Evolutionary conservation across 2,329 filamentous ascomycete species (phyloP).

Genomic region (Calonectria crousiana): DNA sequence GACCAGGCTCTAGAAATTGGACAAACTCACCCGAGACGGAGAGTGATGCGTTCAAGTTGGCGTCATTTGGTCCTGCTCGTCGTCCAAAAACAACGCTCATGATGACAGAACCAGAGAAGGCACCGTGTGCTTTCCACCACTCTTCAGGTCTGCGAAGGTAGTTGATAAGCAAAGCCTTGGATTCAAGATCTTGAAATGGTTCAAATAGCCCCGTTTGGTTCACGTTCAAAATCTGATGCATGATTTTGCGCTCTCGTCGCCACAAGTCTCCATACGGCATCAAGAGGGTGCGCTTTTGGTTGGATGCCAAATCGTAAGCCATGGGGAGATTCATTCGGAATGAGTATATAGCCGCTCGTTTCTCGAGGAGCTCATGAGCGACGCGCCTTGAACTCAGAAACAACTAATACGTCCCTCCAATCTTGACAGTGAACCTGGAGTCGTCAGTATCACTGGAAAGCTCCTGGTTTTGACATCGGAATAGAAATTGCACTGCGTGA

Average conservation of each 20-base stretch:
- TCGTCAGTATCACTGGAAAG: neutral
- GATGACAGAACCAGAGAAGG: constrained; percentile 21
- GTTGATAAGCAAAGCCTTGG: constrained; percentile 11
- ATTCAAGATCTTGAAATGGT: constrained; percentile 29
- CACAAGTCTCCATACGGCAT: constrained; percentile 13
- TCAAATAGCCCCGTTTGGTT: neutral
- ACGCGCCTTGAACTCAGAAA: constrained; percentile 14
- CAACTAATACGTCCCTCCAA: constrained; percentile 5
- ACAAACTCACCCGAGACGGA: neutral
- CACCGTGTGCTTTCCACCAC: constrained; percentile 15
- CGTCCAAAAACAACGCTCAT: constrained; percentile 27
- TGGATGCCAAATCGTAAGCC: neutral
- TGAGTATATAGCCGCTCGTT: constrained; percentile 1
- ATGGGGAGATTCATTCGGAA: constrained; percentile 8
- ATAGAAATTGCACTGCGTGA: neutral
- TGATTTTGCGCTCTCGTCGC: constrained; percentile 8
- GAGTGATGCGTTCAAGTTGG: constrained; percentile 1
- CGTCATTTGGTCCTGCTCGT: constrained; percentile 7
- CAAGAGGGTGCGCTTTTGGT: neutral
- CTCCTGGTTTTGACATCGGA: neutral
- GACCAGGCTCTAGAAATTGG: neutral
- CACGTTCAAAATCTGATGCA: constrained; percentile 13
- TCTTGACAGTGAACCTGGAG: constrained; percentile 8
- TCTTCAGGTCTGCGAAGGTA: constrained; percentile 11
- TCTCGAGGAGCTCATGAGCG: constrained; percentile 1